These are phyloP conservation scores for Syzygium grande DNA, from an alignment of 345 rosid species.

Conservation along the genomic window DNA sequence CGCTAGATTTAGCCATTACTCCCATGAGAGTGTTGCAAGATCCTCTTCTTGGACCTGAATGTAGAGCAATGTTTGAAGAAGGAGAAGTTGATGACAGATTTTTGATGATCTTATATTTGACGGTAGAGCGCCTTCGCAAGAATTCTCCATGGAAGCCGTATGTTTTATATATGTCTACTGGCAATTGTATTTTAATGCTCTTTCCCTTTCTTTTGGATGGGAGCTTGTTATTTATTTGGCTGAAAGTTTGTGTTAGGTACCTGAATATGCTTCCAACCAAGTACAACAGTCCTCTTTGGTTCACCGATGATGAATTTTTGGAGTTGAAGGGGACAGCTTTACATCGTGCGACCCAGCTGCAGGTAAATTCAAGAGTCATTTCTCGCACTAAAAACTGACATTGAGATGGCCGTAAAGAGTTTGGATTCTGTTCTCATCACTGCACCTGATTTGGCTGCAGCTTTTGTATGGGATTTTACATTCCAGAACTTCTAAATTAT, in stretches of 20 bases:
- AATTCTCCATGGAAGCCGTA: constrained; percentile 92
- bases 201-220: not conserved
- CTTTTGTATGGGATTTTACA: not conserved
- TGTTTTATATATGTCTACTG: not conserved
- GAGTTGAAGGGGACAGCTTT: constrained; percentile 77
- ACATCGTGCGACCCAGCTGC: constrained; percentile 66
- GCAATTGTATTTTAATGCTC: not conserved
- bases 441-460: not conserved
- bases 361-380: constrained; percentile 29
- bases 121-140: constrained; percentile 66
- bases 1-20: constrained; percentile 77
- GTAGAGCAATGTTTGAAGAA: constrained; percentile 73
- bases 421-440: not conserved
- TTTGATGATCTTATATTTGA: constrained; percentile 68
- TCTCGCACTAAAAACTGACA: not conserved
- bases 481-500: not conserved
- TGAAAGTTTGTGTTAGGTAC: constrained; percentile 38
- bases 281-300: constrained; percentile 86
- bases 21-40: constrained; percentile 98
- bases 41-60: constrained; percentile 78
- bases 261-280: constrained; percentile 84
- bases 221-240: constrained; percentile 4
- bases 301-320: constrained; percentile 61
- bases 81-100: constrained; percentile 89
- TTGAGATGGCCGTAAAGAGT: not conserved